Conservation (phyloP, 2,329 filamentous ascomycete genomes). For the Trichoderma sp. region DNA sequence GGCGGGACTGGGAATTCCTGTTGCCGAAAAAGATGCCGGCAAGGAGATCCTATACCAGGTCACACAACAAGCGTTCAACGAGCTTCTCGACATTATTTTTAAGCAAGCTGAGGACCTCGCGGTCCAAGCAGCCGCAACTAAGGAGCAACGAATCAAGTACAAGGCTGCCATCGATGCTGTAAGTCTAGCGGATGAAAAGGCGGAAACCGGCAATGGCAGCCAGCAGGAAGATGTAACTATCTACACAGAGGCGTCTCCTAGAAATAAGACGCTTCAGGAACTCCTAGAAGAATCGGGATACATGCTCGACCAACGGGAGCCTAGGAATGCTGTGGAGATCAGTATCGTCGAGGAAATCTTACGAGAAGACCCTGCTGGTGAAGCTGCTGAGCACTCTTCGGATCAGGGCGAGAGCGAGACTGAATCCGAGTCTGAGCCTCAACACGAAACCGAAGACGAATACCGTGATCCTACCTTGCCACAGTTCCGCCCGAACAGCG, state of each 20-base stretch:
- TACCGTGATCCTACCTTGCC: constrained; percentile 62
- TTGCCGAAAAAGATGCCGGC: constrained; percentile 77
- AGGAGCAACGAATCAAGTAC: constrained; percentile 57
- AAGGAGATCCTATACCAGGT: constrained; percentile 89
- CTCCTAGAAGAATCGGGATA: constrained; percentile 47
- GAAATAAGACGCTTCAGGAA: constrained; percentile 32
- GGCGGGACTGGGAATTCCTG: constrained; percentile 75
- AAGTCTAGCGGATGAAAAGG: constrained; percentile 31
- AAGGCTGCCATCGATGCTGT: constrained; percentile 47
- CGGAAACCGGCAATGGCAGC: constrained; percentile 19
- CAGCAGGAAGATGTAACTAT: neutral
- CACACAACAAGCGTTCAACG: constrained; percentile 86
- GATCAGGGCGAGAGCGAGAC: constrained; percentile 16
- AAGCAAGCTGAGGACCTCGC: constrained; percentile 74
- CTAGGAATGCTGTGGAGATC: constrained; percentile 35
- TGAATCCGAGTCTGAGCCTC: constrained; percentile 22
- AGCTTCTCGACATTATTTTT: constrained; percentile 85
- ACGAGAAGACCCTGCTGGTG: constrained; percentile 23
- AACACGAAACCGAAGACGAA: constrained; percentile 25
- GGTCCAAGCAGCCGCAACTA: constrained; percentile 63
- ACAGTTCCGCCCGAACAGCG: constrained; percentile 62
- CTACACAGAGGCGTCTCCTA: constrained; percentile 21
- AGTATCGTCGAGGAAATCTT: constrained; percentile 28
- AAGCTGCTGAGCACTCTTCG: neutral
- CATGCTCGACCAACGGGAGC: constrained; percentile 34